These are phyloP conservation scores for Pseudocercospora vitis DNA, from an alignment of 2,329 filamentous ascomycete genomes.

Conservation along the genomic window DNA sequence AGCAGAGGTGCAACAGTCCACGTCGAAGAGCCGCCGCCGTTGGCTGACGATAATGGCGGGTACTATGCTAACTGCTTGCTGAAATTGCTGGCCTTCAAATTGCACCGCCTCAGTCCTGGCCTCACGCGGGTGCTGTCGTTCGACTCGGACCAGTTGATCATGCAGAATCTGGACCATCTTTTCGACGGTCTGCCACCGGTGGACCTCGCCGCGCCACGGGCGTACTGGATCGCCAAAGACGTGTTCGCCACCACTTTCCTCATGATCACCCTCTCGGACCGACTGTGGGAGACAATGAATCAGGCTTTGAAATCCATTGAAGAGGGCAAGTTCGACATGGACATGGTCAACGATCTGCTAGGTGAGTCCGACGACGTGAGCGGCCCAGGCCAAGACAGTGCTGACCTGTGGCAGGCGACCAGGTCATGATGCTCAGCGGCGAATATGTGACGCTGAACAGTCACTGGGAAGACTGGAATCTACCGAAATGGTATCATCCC, in stretches of 20 bases:
- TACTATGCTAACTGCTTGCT: constrained; percentile 35
- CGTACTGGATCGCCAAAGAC: constrained; percentile 35
- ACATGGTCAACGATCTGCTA: constrained; percentile 34
- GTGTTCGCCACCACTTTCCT: constrained; percentile 34
- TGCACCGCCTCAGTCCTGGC: constrained; percentile 29
- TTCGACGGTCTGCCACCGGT: constrained; percentile 30
- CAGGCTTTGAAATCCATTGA: constrained; percentile 22
- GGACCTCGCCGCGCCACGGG: constrained; percentile 34
- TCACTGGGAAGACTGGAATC: constrained; percentile 38
- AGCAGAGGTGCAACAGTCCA: constrained; percentile 23
- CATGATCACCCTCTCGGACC: constrained; percentile 31
- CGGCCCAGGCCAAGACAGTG: neutral
- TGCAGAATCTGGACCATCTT: constrained; percentile 33
- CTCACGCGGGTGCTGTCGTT: constrained; percentile 31
- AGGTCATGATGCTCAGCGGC: constrained; percentile 33
- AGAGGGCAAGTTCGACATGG: constrained; percentile 35
- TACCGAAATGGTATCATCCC: constrained; percentile 33
- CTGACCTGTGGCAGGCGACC: constrained; percentile 19
- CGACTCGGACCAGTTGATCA: constrained; percentile 35
- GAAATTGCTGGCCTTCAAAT: constrained; percentile 35
- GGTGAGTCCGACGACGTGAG: neutral
- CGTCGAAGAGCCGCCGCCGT: constrained; percentile 25
- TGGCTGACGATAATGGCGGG: constrained; percentile 15
- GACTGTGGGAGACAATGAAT: constrained; percentile 31
- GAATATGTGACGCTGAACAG: constrained; percentile 32